Evolutionary conservation across 768 basidiomycete genomes (phyloP), one percentile per base, ranked within the genome.

Genomic region (Lactifluus hygrophoroides): DNA sequence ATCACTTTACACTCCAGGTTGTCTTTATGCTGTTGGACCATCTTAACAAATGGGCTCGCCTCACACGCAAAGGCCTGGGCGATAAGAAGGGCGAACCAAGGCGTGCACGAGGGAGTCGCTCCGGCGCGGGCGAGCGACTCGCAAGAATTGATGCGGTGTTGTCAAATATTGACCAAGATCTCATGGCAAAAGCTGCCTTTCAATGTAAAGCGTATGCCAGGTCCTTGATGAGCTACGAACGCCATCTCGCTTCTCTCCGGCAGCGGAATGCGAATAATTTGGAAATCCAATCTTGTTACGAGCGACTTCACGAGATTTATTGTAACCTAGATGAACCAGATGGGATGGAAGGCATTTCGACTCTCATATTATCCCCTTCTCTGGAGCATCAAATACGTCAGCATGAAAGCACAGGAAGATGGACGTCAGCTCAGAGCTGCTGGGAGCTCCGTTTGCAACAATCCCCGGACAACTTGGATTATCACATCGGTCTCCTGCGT

Each of bases 391-490:
- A 96, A 70, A 98, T 99, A 60, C 85, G 96, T 43, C 90, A 98
- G 67, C 96, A 99, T 66, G 96, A 99, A 70, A 94, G 88, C 64
- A 95, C 90, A 2, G 96, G 96, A 0, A 80, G 85, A 43, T 99
- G 96, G 96, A 98, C 96, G 2, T 88, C 94, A 9, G 95, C 96
- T 8, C 96, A 98, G 71, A 98, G 95, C 67, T 99, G 96, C 66
- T 99, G 96, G 96, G 96, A 99, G 71, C 85, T 98, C 13, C 81
- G 86, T 48, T 77, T 99, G 16, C 95, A 97, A 68, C 85, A 90
- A 57, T 83, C 84, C 21, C 94, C 95, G 0, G 85, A 95, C 66
- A 93, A 95, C 64, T 77, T 95, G 5, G 82, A 88, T 23, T 88
- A 85, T 60, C 95, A 99, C 69, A 71, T 94, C 16, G 96, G 96